A percentile compares a stretch with the other conserved stretches of the same genome.
These are phyloP conservation scores for Microbotryum saponariae DNA, from an alignment of 1,284 basidiomycete species.

Conservation along the genomic window DNA sequence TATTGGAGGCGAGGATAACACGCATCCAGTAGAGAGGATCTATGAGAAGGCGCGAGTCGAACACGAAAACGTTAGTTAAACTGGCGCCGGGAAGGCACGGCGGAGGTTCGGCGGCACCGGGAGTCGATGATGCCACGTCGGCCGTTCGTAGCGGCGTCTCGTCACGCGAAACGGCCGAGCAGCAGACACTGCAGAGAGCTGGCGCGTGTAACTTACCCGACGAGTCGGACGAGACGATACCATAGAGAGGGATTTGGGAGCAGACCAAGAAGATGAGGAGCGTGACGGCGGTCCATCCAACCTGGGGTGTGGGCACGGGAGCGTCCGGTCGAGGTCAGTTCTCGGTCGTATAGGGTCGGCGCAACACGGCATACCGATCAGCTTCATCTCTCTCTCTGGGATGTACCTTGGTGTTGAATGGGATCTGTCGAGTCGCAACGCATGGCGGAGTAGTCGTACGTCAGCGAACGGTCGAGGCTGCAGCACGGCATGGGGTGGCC, in stretches of 20 bases:
- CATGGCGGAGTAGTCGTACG: background rate
- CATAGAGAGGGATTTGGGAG: slow-evolving; percentile 88
- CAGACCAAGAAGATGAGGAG: slow-evolving; percentile 96
- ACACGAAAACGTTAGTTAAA: background rate
- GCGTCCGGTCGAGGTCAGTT: background rate
- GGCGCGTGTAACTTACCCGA: slow-evolving; percentile 44
- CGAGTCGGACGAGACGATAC: slow-evolving; percentile 96
- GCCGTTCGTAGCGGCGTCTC: no score
- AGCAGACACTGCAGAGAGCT: no score
- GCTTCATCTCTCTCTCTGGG: background rate
- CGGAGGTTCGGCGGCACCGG: background rate
- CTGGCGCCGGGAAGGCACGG: background rate
- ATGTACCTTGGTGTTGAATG: slow-evolving; percentile 32
- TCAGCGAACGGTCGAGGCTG: no score
- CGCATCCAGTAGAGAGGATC: slow-evolving; percentile 99
- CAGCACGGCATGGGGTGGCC: no score
- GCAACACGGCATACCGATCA: no score
- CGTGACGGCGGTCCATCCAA: slow-evolving; percentile 93
- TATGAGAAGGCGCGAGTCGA: slow-evolving; percentile 7
- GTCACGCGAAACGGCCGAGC: no score
- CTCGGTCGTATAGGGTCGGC: background rate
- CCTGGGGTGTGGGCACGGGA: slow-evolving; percentile 33
- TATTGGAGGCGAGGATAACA: slow-evolving; percentile 95
- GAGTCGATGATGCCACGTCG: no score
- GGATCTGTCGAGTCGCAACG: slow-evolving; percentile 13